Evolutionary conservation across 192 early-diverging fungal genomes (phyloP).

Genomic region (Coemansia sp.): DNA sequence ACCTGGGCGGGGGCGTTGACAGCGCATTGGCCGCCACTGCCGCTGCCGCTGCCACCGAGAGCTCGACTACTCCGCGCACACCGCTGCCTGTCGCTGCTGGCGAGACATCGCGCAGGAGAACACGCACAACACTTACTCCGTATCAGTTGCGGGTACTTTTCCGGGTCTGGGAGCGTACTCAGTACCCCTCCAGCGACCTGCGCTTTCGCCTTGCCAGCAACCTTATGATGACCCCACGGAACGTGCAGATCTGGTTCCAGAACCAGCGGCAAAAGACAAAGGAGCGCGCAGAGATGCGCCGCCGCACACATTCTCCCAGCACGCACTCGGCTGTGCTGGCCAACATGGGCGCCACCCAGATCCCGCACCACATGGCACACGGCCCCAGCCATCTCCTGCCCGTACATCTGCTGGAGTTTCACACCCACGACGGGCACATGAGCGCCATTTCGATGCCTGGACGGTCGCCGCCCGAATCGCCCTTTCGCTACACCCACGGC

Average conservation of each 20-base stretch:
- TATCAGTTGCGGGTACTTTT: slow-evolving; percentile 60
- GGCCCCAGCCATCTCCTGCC: slow-evolving; percentile 6
- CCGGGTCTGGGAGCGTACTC: slow-evolving; percentile 63
- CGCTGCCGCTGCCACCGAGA: slow-evolving; percentile 2
- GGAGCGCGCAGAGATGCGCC: slow-evolving; percentile 55
- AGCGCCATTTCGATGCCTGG: slow-evolving; percentile 28
- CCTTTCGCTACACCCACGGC: slow-evolving; percentile 45
- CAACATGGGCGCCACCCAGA: slow-evolving; percentile 5
- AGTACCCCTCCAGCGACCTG: slow-evolving; percentile 72
- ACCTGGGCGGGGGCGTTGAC: slow-evolving; percentile 9
- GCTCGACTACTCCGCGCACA: slow-evolving; percentile 8
- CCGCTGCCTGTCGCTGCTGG: slow-evolving; percentile 7
- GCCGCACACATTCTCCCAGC: slow-evolving; percentile 50
- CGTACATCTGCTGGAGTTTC: slow-evolving; percentile 4
- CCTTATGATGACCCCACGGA: slow-evolving; percentile 77
- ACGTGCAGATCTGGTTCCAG: slow-evolving; percentile 93
- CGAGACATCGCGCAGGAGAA: slow-evolving; percentile 42
- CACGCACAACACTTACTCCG: slow-evolving; percentile 60
- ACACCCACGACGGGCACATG: slow-evolving; percentile 7
- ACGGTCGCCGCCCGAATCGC: slow-evolving; percentile 41
- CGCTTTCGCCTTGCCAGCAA: slow-evolving; percentile 67
- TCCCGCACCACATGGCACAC: background rate
- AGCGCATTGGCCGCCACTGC: background rate
- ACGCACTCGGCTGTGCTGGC: slow-evolving; percentile 8
- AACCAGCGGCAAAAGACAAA: slow-evolving; percentile 79